phyloP scores from a whole-genome alignment of 805 yeast genomes.

The Lachancea nothofagi region DNA sequence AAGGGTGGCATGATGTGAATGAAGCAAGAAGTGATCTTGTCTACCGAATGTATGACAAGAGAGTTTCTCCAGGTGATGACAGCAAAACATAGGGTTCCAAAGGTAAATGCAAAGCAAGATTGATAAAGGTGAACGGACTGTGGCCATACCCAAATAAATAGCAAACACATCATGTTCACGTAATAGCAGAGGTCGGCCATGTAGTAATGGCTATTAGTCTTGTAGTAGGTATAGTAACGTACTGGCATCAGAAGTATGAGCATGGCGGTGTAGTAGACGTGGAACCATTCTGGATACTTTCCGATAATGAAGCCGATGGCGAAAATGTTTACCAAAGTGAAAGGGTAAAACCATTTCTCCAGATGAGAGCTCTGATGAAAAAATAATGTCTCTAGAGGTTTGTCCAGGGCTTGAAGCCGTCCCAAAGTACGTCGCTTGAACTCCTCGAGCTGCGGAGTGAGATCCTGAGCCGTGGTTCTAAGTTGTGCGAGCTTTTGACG shows the following conservation, averaged over 20 bases:
- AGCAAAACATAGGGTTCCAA: constrained; percentile 89
- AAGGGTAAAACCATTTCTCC: constrained; percentile 78
- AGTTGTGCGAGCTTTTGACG: constrained; percentile 8
- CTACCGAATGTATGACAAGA: constrained; percentile 83
- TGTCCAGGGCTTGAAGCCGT: constrained; percentile 25
- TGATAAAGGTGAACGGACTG: constrained; percentile 65
- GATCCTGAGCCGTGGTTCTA: constrained; percentile 12
- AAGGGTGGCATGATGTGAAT: constrained; percentile 90
- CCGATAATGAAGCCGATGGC: constrained; percentile 74
- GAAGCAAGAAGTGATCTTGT: constrained; percentile 85
- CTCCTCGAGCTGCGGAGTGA: constrained; percentile 20
- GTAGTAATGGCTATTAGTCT: constrained; percentile 73
- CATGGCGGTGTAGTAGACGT: constrained; percentile 61
- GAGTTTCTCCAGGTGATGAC: constrained; percentile 96
- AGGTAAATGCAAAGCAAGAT: constrained; percentile 77
- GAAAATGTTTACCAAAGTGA: constrained; percentile 63
- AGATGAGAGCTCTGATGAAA: constrained; percentile 42
- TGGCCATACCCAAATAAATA: constrained; percentile 82
- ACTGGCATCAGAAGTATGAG: constrained; percentile 71
- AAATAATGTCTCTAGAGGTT: constrained; percentile 29
- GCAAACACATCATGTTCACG: constrained; percentile 64
- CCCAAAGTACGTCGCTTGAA: constrained; percentile 18
- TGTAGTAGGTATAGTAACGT: constrained; percentile 75
- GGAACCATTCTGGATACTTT: constrained; percentile 69
- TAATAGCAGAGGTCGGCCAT: constrained; percentile 92